Conservation (phyloP, 441 rosid species). For the Gossypium schwendimanii region DNA sequence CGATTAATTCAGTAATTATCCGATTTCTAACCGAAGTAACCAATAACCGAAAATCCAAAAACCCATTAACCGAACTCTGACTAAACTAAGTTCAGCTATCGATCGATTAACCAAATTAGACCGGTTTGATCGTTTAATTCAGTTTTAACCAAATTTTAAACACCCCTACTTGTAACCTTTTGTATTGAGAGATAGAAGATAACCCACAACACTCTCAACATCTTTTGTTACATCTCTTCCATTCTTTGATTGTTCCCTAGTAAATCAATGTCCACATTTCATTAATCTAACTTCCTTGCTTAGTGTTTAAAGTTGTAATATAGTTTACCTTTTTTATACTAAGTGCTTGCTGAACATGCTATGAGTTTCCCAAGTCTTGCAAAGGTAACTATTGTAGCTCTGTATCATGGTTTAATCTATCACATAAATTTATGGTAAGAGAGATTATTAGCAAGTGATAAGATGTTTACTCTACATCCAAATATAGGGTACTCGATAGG, state of each 20-base stretch:
- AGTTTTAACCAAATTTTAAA: no score
- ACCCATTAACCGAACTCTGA: no score
- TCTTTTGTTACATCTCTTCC: slow-evolving; percentile 22
- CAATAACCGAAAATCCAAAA: no score
- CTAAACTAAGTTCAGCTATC: no score
- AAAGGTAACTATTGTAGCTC: slow-evolving; percentile 13
- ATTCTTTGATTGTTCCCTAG: slow-evolving; percentile 9
- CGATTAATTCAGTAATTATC: no score
- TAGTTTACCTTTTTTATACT: slow-evolving; percentile 1
- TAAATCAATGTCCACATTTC: neutral
- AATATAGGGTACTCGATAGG: neutral
- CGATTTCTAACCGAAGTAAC: no score
- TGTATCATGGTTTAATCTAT: neutral
- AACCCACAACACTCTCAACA: slow-evolving; percentile 6
- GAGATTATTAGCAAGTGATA: no score
- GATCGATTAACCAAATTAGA: no score
- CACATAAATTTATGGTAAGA: no score
- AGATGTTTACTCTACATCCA: neutral
- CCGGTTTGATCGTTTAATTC: no score
- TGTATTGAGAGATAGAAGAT: slow-evolving; percentile 15
- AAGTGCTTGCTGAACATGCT: slow-evolving; percentile 19
- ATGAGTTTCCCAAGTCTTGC: slow-evolving; percentile 20
- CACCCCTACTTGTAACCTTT: neutral
- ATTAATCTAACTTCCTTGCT: neutral
- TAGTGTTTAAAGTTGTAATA: neutral